Evolutionary conservation across 2,329 filamentous ascomycete genomes (phyloP), one percentile per base, ranked within the genome.

Genomic region (Aspergillus costaricaensis): DNA sequence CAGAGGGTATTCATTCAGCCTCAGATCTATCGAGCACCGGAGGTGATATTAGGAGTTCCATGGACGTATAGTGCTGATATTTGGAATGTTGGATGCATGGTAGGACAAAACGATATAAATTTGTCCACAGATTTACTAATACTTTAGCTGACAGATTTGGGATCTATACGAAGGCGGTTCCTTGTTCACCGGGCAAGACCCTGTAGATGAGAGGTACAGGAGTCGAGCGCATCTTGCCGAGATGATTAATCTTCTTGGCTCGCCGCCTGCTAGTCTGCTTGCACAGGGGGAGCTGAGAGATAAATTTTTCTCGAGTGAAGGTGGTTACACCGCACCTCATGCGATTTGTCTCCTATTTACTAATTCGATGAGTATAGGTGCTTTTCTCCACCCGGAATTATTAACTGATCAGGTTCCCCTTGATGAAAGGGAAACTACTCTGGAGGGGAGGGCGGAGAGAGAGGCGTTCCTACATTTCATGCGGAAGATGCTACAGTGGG

Each of bases 11-110:
- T 61, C 30, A 62, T 74, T 43, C 70, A 75, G 52, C 74, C 74
- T 21, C 55, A 74, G 61, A 72, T 74, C 21, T 77, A 76, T 56
- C 70, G 72, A 55, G 71, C 75, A 17, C 75, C 74, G 7, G 75
- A 85, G 61, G 80, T 84, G 8, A 82, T 84, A 5, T 59, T 85
- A 0, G 65, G 74, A 65, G 71, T 65, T 3, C 75, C 77, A 1
- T 85, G 82, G 82, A 71, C 72, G 0, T 81, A 79, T 55, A 71
- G 75, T 17, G 72, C 82, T 14, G 82, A 85, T 68, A 80, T 85
- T 55, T 86, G 82, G 82, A 83, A 81, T 58, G 74, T 76, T 3
- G 82, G 81, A 8, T 80, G 78, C 57, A 77, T 84, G 82, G 81
- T 83, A 72, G 72, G 76, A 15, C 2, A 43, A 50, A 36, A 17